Evolutionary conservation across 495 filamentous ascomycete species (phyloP), one percentile per base, ranked within the genome.

Genomic region (Apiosordaria backusii): DNA sequence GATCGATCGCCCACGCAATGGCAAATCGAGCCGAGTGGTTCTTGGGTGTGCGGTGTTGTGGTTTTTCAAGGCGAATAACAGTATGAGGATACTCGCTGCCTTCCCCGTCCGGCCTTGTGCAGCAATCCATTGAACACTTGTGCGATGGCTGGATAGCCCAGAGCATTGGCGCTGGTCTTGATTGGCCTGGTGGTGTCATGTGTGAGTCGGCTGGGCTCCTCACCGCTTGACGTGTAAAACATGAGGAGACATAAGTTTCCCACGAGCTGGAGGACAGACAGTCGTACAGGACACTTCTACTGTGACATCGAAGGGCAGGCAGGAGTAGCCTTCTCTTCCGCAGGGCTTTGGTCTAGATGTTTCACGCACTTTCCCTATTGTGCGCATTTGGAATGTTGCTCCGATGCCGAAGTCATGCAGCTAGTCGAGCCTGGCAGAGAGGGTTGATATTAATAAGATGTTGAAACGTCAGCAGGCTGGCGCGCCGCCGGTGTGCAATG

Each of bases 221-320:
- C 45, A 63, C 61, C 61, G 61, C 61, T 50, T 53, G 45, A 54
- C 53, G 61, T 53, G 61, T 54, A 63, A 55, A 54, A 63, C 61
- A 52, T 6, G 61, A 54, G 59, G 25, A 29, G 7, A 61, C 25
- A 25, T 27, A 21, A 19, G 6, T n/a, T 59, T 25, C 24, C 24
- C 59, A 21, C n/a, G 59, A 35, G 59, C 27, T 45, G 27, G 27
- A 21, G 59, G 24, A 27, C 22, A 55, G n/a, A 55, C n/a, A 21
- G 52, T 55, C 21, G 52, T 55, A 55, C 52, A 55, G 52, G 22
- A 59, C 57, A 24, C 16, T 59, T 23, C 26, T 18, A 26, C n/a
- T 3, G 57, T 59, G 57, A 59, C 16, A 45, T 45, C 9, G 35
- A 45, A 45, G 35, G 35, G 35, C 35, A 45, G 35, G 35, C 35